Base-by-base conservation (phyloP, 805 yeast species). In the Spathaspora boniae region DNA sequence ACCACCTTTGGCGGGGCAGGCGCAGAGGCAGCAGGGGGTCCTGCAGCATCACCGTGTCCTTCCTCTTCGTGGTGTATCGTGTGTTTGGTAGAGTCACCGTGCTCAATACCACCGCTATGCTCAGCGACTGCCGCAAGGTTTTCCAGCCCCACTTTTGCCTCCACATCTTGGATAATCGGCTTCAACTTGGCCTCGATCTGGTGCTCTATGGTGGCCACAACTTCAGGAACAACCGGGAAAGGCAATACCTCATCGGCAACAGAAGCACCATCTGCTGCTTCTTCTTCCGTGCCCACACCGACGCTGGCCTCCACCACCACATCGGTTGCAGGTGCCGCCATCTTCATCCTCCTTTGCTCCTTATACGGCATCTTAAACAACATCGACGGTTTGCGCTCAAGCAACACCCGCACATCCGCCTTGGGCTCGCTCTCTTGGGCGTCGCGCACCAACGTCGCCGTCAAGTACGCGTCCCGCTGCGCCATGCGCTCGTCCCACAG, bases 401-500 rank as follows among this genome's bases (percentile, higher is more conserved):
- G 15, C 9, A 17, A 9, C 20, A 17, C 26, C 9, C 11, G 9
- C 24, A 18, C 6, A 3, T 31, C 11, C 12, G 7, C 4, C 8
- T 11, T 9, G 9, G n/a, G 3, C 9, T 26, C 25, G 8, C 15
- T 12, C 5, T 22, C 29, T 26, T 16, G 9, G 5, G 23, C 25
- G 12, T 22, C 18, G 9, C 3, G 12, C 11, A 26, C 19, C 5
- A 38, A 9, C 16, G 30, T 25, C 16, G 28, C 27, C 16, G 22
- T 9, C n/a, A 38, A 26, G 12, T 22, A 14, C 8, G 46, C 47
- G 47, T 61, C 70, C 47, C 65, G 41, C 14, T 54, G 50, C 5
- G 43, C 29, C 23, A 63, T 41, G 20, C 70, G 43, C 25, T 63
- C 56, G 29, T 56, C 45, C 72, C 72, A 56, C 20, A 74, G 51